Conservation (phyloP, 768 basidiomycete genomes). For the Leccinum incarnatum region DNA sequence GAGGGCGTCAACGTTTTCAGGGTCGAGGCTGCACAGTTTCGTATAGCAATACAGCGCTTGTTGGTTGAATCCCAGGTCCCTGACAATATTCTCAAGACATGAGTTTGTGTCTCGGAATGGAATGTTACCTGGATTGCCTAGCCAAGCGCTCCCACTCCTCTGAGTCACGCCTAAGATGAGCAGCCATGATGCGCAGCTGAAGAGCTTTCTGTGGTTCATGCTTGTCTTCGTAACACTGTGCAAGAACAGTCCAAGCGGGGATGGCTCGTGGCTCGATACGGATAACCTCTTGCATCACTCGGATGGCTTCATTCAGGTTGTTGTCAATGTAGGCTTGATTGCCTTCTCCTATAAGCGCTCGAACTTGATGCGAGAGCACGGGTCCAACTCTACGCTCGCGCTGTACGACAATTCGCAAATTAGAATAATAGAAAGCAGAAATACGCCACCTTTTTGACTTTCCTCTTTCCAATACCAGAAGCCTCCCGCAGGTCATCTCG, state of each 20-base stretch:
- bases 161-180: constrained; percentile 79
- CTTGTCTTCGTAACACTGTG: constrained; percentile 17
- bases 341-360: constrained; percentile 64
- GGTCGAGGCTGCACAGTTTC: constrained; percentile 76
- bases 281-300: constrained; percentile 88
- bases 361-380: constrained; percentile 17
- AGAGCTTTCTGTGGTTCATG: constrained; percentile 17
- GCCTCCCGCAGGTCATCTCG: constrained; percentile 71
- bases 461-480: constrained; percentile 62
- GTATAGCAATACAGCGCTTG: constrained; percentile 92
- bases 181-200: constrained; percentile 70
- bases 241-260: constrained; percentile 85
- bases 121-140: constrained; percentile 60
- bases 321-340: constrained; percentile 83
- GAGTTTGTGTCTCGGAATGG: constrained; percentile 46
- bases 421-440: neutral
- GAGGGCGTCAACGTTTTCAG: constrained; percentile 76
- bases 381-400: constrained; percentile 15
- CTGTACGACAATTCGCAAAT: neutral
- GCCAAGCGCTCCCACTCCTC: constrained; percentile 89
- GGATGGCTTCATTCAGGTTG: constrained; percentile 64
- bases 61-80: constrained; percentile 70
- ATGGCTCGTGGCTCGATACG: constrained; percentile 86
- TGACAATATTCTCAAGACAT: constrained; percentile 50
- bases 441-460: constrained; percentile 43